Conservation (phyloP, 2,329 filamentous ascomycete species). For the Ceratocystis cubensis region DNA sequence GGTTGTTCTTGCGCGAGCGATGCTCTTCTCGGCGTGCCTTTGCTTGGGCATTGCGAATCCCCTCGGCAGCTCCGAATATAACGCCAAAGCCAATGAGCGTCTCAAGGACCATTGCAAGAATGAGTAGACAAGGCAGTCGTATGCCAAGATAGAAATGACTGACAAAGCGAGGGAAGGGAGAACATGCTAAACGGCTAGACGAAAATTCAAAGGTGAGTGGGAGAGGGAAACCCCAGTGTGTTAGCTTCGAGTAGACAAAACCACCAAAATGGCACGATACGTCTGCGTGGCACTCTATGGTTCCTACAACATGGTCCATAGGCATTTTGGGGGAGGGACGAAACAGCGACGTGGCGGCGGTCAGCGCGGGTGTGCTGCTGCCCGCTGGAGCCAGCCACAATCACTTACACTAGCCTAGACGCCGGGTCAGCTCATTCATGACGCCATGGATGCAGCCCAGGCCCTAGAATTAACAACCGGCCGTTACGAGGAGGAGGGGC, state of each 20-base stretch:
- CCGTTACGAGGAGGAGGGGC: neutral
- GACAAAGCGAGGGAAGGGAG: neutral
- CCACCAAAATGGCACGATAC: neutral
- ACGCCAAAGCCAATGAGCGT: constrained; percentile 33
- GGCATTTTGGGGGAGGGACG: neutral
- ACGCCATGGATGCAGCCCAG: neutral
- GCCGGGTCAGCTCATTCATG: constrained; percentile 2
- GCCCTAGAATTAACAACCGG: neutral
- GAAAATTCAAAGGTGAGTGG: neutral
- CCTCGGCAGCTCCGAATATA: constrained; percentile 36
- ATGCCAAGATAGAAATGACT: neutral
- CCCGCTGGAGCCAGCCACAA: neutral
- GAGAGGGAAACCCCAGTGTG: neutral
- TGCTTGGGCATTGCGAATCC: constrained; percentile 36
- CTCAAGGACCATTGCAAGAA: constrained; percentile 24
- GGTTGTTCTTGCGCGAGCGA: constrained; percentile 36
- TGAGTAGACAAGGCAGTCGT: neutral
- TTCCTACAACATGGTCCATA: neutral
- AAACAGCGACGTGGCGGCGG: neutral
- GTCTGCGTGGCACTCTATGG: neutral
- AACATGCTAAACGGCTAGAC: neutral
- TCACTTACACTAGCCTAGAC: neutral
- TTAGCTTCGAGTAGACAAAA: neutral
- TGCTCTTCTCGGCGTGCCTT: constrained; percentile 36
- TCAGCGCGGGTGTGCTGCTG: neutral